Conservation (phyloP, 805 yeast genomes). For the Lipomyces japonicus region DNA sequence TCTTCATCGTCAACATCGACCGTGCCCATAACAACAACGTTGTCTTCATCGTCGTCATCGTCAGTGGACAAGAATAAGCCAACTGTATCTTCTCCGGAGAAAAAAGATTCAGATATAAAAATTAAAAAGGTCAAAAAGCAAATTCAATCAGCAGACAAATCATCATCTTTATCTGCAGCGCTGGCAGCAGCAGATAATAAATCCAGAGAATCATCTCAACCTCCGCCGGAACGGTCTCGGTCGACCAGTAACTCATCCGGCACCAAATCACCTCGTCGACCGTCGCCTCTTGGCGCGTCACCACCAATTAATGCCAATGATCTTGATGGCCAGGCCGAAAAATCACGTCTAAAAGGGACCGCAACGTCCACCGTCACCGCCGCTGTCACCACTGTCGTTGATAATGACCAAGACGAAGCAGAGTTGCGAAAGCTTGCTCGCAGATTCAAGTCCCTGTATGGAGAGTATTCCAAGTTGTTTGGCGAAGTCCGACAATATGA, state of each 20-base stretch:
- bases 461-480: conserved; percentile 17
- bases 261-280: conserved; percentile 22
- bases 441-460: conserved; percentile 17
- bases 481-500: conserved; percentile 21
- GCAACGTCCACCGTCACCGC: neutral
- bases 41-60: neutral
- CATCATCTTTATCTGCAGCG: no score
- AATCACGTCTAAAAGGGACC: neutral
- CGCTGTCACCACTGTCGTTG: neutral
- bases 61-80: neutral
- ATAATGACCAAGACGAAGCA: conserved; percentile 7
- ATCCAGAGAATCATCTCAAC: no score
- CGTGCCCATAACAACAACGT: no score
- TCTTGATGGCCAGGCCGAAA: conserved; percentile 2
- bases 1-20: no score
- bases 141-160: neutral
- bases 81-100: neutral
- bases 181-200: no score
- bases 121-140: neutral
- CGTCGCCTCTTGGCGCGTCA: conserved; percentile 26
- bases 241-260: neutral
- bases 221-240: neutral
- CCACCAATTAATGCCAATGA: conserved; percentile 24
- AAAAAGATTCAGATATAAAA: neutral
- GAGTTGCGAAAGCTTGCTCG: conserved; percentile 22